A percentile compares a stretch with the other conserved stretches of the same genome.
phyloP scores from a whole-genome alignment of 306 rosid species.

The Malus sylvestris region DNA sequence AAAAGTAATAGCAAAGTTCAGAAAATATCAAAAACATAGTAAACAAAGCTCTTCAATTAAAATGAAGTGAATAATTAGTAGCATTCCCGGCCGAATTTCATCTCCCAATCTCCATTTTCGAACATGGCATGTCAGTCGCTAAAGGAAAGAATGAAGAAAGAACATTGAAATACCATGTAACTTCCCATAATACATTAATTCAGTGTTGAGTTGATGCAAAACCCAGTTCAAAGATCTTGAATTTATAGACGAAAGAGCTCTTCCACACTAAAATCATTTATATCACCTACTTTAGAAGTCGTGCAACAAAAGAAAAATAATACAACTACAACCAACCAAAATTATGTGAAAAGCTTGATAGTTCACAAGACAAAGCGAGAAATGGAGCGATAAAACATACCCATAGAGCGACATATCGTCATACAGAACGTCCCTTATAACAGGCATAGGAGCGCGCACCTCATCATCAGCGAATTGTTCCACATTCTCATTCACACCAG shows the following conservation, averaged over 20 bases:
- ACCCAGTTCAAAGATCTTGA: background rate
- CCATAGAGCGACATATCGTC: constrained; percentile 62
- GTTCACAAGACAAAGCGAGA: background rate
- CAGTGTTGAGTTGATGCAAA: background rate
- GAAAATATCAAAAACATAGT: background rate
- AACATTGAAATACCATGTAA: background rate
- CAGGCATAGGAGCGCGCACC: constrained; percentile 94
- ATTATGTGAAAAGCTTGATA: background rate
- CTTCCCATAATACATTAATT: background rate
- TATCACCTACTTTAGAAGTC: background rate
- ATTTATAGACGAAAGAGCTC: background rate
- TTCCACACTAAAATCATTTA: background rate
- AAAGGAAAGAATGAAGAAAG: background rate
- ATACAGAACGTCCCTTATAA: constrained; percentile 86
- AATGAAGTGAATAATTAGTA: background rate
- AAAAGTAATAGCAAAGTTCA: background rate
- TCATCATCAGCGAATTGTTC: constrained; percentile 50
- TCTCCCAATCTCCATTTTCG: background rate
- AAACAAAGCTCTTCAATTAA: background rate
- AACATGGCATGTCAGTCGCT: background rate
- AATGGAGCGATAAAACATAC: constrained; percentile 30
- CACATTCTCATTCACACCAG: constrained; percentile 24
- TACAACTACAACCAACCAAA: background rate
- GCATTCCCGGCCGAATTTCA: background rate
- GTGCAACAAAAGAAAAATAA: background rate